phyloP scores from a whole-genome alignment of 441 rosid species.

The Raphanus hybrid region DNA sequence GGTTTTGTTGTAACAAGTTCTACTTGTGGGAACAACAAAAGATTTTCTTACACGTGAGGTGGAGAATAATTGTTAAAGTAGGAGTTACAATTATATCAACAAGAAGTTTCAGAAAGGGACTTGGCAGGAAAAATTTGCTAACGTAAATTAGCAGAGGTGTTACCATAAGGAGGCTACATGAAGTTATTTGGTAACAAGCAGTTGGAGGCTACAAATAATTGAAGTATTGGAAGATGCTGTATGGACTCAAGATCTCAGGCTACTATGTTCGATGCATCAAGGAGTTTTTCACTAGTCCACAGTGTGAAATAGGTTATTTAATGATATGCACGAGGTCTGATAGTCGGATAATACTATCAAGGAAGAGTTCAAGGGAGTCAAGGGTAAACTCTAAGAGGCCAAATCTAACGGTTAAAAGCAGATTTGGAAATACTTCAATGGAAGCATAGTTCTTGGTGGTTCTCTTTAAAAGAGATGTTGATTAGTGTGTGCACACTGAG shows the following conservation, averaged over 20 bases:
- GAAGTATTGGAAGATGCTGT: not conserved
- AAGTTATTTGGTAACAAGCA: not conserved
- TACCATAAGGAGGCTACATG: not conserved
- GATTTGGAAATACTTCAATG: not conserved
- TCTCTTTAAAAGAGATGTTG: not conserved
- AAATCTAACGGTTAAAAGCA: not conserved
- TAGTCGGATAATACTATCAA: not conserved
- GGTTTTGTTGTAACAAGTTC: not conserved
- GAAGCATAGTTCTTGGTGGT: not conserved
- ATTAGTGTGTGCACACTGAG: not conserved
- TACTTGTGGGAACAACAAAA: not conserved
- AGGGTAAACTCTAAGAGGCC: not conserved
- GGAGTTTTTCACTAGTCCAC: not conserved
- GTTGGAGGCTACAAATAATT: not conserved
- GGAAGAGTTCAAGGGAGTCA: not conserved
- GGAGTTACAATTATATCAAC: not conserved
- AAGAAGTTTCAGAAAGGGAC: not conserved
- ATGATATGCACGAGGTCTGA: not conserved
- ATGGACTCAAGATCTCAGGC: not conserved
- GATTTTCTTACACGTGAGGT: not conserved
- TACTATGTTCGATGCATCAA: not conserved
- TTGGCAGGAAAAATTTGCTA: not conserved
- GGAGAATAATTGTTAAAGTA: not conserved
- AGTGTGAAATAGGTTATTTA: not conserved
- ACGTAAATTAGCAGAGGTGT: not conserved